Conservation (phyloP, 2,329 filamentous ascomycete genomes). For the Fusarium chaquense region DNA sequence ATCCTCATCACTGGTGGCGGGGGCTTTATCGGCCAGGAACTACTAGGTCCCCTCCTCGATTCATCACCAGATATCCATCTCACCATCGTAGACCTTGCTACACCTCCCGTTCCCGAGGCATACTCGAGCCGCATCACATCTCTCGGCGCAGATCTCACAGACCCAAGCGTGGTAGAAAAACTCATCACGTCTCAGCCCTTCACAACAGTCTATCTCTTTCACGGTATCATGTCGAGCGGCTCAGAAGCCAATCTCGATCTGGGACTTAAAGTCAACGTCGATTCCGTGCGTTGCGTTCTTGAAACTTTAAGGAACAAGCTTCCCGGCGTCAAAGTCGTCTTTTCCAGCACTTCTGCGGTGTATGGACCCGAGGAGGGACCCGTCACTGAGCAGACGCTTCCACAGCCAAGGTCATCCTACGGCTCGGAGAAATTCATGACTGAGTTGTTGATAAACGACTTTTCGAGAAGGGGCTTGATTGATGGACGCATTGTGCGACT, state of each 20-base stretch:
- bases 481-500: conserved; percentile 68
- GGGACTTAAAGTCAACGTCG: conserved; percentile 68
- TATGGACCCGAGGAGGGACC: conserved; percentile 57
- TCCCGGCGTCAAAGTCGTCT: conserved; percentile 66
- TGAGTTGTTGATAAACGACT: conserved; percentile 57
- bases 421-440: conserved; percentile 72
- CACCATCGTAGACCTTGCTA: conserved; percentile 67
- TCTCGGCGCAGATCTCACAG: conserved; percentile 45
- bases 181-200: conserved; percentile 51
- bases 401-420: conserved; percentile 67
- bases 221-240: conserved; percentile 73
- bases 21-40: conserved; percentile 73
- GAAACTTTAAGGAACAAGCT: conserved; percentile 60
- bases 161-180: conserved; percentile 33
- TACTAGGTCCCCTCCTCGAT: conserved; percentile 67
- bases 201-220: conserved; percentile 67
- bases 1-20: conserved; percentile 74
- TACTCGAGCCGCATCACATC: conserved; percentile 46
- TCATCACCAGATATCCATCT: conserved; percentile 55
- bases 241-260: conserved; percentile 69
- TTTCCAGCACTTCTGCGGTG: conserved; percentile 70
- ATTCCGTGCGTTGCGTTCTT: conserved; percentile 65
- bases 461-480: conserved; percentile 64
- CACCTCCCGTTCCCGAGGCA: conserved; percentile 62
- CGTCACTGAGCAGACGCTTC: conserved; percentile 48